These are phyloP conservation scores for Globisporangium cylindrosporum DNA, from an alignment of 352 stramenopile species.

Conservation along the genomic window DNA sequence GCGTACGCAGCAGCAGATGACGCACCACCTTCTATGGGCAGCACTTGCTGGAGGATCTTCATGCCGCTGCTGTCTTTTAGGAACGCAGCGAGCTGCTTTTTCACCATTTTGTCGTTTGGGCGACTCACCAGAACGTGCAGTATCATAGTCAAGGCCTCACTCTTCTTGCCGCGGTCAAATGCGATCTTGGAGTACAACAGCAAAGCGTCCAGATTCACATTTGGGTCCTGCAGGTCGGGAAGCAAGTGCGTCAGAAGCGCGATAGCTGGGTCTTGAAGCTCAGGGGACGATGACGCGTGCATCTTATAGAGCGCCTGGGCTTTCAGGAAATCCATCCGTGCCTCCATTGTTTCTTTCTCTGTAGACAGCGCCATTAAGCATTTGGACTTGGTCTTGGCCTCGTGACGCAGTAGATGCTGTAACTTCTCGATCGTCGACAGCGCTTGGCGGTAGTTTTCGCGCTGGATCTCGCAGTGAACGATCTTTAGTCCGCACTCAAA, in stretches of 20 bases:
- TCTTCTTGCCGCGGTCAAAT: conserved; percentile 53
- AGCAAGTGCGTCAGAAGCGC: conserved; percentile 54
- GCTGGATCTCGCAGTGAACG: conserved; percentile 42
- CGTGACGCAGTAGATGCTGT: conserved; percentile 33
- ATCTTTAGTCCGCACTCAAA: conserved; percentile 46
- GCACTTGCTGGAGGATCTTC: conserved; percentile 32
- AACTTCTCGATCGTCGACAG: conserved; percentile 42
- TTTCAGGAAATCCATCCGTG: conserved; percentile 48
- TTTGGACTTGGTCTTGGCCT: conserved; percentile 18
- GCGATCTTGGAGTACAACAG: conserved; percentile 61
- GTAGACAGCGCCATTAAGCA: not conserved
- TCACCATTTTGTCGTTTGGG: conserved; percentile 45
- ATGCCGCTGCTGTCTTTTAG: conserved; percentile 39
- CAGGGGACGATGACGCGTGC: conserved; percentile 22
- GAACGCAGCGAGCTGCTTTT: conserved; percentile 46
- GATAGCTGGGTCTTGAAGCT: conserved; percentile 54
- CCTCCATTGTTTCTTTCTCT: conserved; percentile 27
- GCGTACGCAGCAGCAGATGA: conserved; percentile 64
- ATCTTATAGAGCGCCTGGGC: conserved; percentile 49
- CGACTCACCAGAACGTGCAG: conserved; percentile 58
- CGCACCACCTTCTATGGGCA: conserved; percentile 30
- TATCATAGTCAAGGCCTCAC: conserved; percentile 65
- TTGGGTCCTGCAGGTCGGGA: conserved; percentile 42
- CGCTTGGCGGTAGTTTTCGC: conserved; percentile 21
- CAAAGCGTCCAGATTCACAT: conserved; percentile 64